Base-by-base conservation (phyloP, 1,284 basidiomycete genomes). In the Melampsora americana region DNA sequence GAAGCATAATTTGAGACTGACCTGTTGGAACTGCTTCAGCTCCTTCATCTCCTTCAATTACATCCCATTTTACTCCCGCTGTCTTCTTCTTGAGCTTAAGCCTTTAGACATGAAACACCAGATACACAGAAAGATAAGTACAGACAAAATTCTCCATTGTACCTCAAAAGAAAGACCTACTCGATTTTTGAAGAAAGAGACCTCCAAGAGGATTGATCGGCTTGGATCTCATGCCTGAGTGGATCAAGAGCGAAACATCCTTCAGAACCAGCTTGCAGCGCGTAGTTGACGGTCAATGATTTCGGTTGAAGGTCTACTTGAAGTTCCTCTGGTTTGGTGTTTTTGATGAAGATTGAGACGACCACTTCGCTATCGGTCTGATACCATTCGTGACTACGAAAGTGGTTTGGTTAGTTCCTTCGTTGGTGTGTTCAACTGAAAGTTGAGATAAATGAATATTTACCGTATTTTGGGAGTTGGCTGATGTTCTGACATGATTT, bases 171-270 rank as follows among this genome's bases (percentile, higher is more conserved):
- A 35, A 35, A 35, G 20, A 53, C 50, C n/a, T 64, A 83, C 82
- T 93, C 93, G 67, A 95, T 87, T 83, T 96, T 96, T 79, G 92
- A 89, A 79, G 90, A 90, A 14, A 92, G 87, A 18, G 94, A 88
- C 3, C 88, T 87, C 83, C 85, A 90, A 28, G 86, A 86, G 79
- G 88, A 88, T 77, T 86, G 84, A 26, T 85, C 85, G 0, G 89
- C 85, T 80, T 90, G 87, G 79, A 96, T 92, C 82, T 89, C 88
- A 65, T 90, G 91, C 79, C 89, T 90, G 14, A 96, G 86, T 14
- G 93, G 93, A 76, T 90, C 87, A 28, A 94, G 84, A 70, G 80
- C 80, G 60, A 81, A 81, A 35, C 70, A 72, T 5, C 61, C 62
- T 72, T 72, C 70, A 20, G 70, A 35, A 14, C 26, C 42, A 28